Base-by-base conservation (phyloP, 2,329 filamentous ascomycete species). In the Fusarium aywerte region DNA sequence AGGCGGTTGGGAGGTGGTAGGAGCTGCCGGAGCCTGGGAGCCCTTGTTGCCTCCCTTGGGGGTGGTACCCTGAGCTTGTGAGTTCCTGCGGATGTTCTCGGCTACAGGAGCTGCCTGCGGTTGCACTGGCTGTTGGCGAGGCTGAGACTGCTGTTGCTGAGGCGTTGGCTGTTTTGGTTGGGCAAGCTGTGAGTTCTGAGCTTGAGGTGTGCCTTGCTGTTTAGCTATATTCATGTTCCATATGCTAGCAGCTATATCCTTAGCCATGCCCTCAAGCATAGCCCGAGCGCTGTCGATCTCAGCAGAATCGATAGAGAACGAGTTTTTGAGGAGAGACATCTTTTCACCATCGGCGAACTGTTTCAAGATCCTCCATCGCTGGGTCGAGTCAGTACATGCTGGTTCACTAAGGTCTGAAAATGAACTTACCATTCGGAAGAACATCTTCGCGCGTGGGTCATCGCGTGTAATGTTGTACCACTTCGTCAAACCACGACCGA, bases 1-100 rank as follows among this genome's bases (percentile, higher is more conserved):
- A 0, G 87, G 87, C 16, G 86, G 83, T 64, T 88, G 85, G 15
- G 82, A 72, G 2, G 83, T 83, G 0, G 85, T 89, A 16, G 87
- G 87, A 11, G 87, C 86, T 13, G 85, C 81, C 5, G 87, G 86
- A 1, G 83, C 77, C 62, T 85, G 82, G 10, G 78, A 80, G 10
- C 77, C 77, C 72, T 84, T 86, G 73, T 80, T 83, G 32, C 67
- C 51, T 25, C 61, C 56, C 58, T 78, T 80, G 21, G 77, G 72
- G 48, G 72, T 69, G 55, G 81, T 81, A 67, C 80, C 76, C 62
- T 86, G 74, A 6, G 80, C 80, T 60, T 84, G 81, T 4, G 80
- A 78, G 68, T 86, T 83, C 72, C 85, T 86, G 67, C 84, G 83
- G 39, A 85, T 72, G 63, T 85, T 85, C 32, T 80, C 79, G 13